Percentiles rank a stretch among this genome's conserved stretches.
Conservation (phyloP, 352 stramenopile genomes). For the Globisporangium orthogonon region DNA sequence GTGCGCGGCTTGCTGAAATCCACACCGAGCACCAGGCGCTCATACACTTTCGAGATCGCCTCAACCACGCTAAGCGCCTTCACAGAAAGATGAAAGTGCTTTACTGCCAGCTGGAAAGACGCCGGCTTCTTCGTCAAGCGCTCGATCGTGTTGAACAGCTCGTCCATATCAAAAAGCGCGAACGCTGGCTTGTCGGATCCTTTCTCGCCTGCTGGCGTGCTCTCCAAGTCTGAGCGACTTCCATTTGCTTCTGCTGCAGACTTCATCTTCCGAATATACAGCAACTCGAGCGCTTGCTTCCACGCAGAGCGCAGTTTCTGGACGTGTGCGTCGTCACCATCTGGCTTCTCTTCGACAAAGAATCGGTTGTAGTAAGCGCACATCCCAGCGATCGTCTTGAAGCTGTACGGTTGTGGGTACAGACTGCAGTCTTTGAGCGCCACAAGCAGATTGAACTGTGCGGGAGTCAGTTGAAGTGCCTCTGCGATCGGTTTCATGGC, state of each 20-base stretch:
- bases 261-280: constrained; percentile 57
- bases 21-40: constrained; percentile 52
- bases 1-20: constrained; percentile 53
- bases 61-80: constrained; percentile 55
- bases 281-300: constrained; percentile 47
- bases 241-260: constrained; percentile 6
- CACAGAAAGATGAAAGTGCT: constrained; percentile 48
- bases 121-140: constrained; percentile 43
- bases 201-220: background rate
- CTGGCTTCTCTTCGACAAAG: constrained; percentile 31
- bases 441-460: constrained; percentile 65
- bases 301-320: constrained; percentile 31
- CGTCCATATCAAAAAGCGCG: constrained; percentile 57
- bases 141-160: constrained; percentile 47
- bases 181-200: constrained; percentile 16
- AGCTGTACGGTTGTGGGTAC: constrained; percentile 40
- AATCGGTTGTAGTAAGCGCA: constrained; percentile 56
- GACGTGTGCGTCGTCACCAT: constrained; percentile 21
- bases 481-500: constrained; percentile 44
- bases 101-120: constrained; percentile 38
- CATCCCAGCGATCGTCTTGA: constrained; percentile 41
- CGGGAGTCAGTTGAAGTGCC: constrained; percentile 33
- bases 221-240: constrained; percentile 4
- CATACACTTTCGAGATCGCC: constrained; percentile 51
- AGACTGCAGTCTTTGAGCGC: constrained; percentile 38